Evolutionary conservation across 192 early-diverging fungal species (phyloP).

Genomic region (Podila minutissima): DNA sequence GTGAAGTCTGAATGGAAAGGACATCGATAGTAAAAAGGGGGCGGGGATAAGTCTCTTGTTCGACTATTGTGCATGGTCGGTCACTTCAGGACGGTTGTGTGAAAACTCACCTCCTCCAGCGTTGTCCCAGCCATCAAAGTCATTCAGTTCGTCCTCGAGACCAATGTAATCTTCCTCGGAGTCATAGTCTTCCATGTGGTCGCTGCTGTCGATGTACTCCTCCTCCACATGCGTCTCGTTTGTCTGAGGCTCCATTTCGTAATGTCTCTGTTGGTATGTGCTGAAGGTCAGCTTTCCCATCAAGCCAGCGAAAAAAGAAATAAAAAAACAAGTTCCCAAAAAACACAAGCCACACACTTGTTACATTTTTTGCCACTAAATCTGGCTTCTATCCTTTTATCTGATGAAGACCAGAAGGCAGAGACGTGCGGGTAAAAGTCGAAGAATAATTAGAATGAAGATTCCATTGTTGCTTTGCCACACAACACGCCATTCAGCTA

Average conservation of each 20-base stretch:
- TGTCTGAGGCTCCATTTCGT: neutral
- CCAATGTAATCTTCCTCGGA: slow-evolving; percentile 70
- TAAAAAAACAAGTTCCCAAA: neutral
- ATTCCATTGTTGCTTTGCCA: neutral
- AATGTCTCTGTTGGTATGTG: neutral
- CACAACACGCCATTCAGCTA: too few species aligned
- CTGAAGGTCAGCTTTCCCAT: neutral
- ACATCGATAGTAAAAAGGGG: neutral
- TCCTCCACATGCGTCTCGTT: neutral
- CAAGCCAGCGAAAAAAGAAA: neutral
- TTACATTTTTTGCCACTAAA: neutral
- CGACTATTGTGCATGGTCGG: neutral
- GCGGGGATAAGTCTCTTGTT: neutral
- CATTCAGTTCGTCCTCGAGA: slow-evolving; percentile 78
- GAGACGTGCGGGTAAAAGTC: neutral
- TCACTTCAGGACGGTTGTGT: neutral
- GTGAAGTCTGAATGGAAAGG: slow-evolving; percentile 77
- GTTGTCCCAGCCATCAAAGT: slow-evolving; percentile 83
- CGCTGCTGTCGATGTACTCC: neutral
- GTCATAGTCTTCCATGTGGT: slow-evolving; percentile 51
- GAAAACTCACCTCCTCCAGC: slow-evolving; percentile 70
- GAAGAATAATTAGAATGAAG: neutral
- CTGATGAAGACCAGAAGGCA: neutral
- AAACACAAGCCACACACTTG: neutral
- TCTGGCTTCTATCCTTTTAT: neutral